Percentiles rank a stretch among this genome's conserved stretches.
Evolutionary conservation across 345 rosid genomes (phyloP).

Genomic region (Turritis glabra): DNA sequence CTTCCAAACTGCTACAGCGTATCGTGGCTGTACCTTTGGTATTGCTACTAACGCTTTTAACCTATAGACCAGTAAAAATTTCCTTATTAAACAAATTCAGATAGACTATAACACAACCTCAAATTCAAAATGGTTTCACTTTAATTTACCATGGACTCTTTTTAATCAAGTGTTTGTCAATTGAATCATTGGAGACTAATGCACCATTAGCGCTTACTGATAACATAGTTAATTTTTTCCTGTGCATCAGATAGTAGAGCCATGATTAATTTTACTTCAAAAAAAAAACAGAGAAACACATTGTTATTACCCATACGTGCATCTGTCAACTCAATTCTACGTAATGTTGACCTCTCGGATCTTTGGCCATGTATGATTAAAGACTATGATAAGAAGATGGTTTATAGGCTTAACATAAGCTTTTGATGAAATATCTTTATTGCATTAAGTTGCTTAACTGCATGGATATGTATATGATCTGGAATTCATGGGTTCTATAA

Average conservation of each 20-base stretch:
- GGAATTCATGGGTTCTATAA: not conserved
- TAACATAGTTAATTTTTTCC: conserved; percentile 69
- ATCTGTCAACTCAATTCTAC: not conserved
- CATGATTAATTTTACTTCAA: not conserved
- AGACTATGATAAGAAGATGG: not conserved
- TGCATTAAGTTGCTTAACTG: not conserved
- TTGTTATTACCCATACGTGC: not conserved
- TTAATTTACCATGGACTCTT: conserved; percentile 45
- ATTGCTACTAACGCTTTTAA: conserved; percentile 86
- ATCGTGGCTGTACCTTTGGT: conserved; percentile 96
- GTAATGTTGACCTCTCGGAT: not conserved
- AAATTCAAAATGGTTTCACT: not conserved
- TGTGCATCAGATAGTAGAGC: conserved; percentile 36
- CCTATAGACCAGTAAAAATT: conserved; percentile 44
- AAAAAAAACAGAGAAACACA: not conserved
- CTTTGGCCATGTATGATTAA: not conserved
- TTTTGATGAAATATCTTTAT: not conserved
- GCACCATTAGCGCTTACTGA: conserved; percentile 78
- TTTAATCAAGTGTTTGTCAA: conserved; percentile 62
- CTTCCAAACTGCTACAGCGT: conserved; percentile 80
- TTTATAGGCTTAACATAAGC: not conserved
- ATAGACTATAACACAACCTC: not conserved
- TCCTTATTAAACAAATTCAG: not conserved
- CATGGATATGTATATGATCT: not conserved
- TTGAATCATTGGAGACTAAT: conserved; percentile 57